Conservation (phyloP, 1,284 basidiomycete genomes). For the Fomitopsis palustris region DNA sequence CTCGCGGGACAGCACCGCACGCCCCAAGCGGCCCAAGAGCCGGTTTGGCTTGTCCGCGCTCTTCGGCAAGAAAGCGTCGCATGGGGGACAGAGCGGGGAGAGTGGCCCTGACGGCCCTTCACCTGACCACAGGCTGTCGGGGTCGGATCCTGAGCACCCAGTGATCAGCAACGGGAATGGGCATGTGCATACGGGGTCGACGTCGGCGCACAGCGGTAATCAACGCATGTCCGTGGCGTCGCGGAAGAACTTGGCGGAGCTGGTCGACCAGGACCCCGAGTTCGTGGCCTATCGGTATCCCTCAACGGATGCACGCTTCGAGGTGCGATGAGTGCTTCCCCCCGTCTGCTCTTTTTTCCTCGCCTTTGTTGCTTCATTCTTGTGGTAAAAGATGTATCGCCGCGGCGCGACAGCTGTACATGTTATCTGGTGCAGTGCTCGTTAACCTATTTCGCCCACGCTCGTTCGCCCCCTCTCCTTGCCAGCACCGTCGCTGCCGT, state of each 20-base stretch:
- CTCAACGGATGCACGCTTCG: slow-evolving; percentile 53
- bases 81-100: slow-evolving; percentile 14
- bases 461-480: slow-evolving; percentile 3
- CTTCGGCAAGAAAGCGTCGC: slow-evolving; percentile 55
- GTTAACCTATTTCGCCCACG: slow-evolving; percentile 7
- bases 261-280: slow-evolving; percentile 75
- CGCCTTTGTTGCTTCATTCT: neutral
- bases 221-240: slow-evolving; percentile 60
- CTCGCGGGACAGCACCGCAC: slow-evolving; percentile 20
- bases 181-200: slow-evolving; percentile 20
- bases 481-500: neutral
- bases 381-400: neutral
- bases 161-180: slow-evolving; percentile 32
- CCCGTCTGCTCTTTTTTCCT: neutral
- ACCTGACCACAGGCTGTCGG: slow-evolving; percentile 29
- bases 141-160: slow-evolving; percentile 35
- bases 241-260: slow-evolving; percentile 65
- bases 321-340: slow-evolving; percentile 42
- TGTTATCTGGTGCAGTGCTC: neutral
- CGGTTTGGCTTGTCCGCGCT: slow-evolving; percentile 63
- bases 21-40: slow-evolving; percentile 60
- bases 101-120: slow-evolving; percentile 20
- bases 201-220: slow-evolving; percentile 28
- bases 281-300: slow-evolving; percentile 85
- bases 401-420: neutral